Conservation (phyloP, 2,329 filamentous ascomycete species). For the Penicillium vulpinum region DNA sequence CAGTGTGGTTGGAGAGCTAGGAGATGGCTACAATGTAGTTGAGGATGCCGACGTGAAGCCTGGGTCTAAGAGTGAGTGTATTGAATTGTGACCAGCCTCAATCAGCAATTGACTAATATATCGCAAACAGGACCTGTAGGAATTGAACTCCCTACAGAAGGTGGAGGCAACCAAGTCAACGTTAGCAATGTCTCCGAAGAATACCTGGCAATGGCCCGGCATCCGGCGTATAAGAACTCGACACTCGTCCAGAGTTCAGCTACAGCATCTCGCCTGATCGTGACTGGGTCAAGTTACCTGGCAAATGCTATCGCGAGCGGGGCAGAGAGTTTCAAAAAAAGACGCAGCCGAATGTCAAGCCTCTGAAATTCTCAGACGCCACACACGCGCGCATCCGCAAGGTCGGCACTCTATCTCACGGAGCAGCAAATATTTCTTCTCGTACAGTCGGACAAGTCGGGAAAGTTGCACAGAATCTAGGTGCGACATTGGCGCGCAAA, state of each 20-base stretch:
- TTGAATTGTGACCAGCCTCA: background rate
- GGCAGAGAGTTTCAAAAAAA: slow-evolving; percentile 79
- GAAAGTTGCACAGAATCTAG: slow-evolving; percentile 85
- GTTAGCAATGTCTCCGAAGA: slow-evolving; percentile 52
- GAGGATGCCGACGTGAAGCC: slow-evolving; percentile 74
- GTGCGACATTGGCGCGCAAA: slow-evolving; percentile 70
- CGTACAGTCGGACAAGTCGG: slow-evolving; percentile 84
- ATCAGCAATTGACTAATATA: slow-evolving; percentile 8
- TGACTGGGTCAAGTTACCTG: slow-evolving; percentile 79
- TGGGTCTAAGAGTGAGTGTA: slow-evolving; percentile 79
- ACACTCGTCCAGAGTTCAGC: slow-evolving; percentile 83
- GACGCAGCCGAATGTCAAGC: slow-evolving; percentile 73
- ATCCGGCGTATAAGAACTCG: slow-evolving; percentile 89
- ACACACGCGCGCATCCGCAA: slow-evolving; percentile 84
- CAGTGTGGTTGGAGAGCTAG: slow-evolving; percentile 88
- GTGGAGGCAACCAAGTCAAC: slow-evolving; percentile 48
- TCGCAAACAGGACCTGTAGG: slow-evolving; percentile 47
- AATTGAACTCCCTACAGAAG: slow-evolving; percentile 49
- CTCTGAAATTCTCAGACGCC: slow-evolving; percentile 81
- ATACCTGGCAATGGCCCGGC: slow-evolving; percentile 73
- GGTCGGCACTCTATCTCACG: slow-evolving; percentile 80
- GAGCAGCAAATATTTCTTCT: slow-evolving; percentile 75
- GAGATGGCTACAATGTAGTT: slow-evolving; percentile 75
- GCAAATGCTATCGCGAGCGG: slow-evolving; percentile 74
- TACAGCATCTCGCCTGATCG: slow-evolving; percentile 84